Base-by-base conservation (phyloP, 352 stramenopile genomes). In the Phytophthora cajani region DNA sequence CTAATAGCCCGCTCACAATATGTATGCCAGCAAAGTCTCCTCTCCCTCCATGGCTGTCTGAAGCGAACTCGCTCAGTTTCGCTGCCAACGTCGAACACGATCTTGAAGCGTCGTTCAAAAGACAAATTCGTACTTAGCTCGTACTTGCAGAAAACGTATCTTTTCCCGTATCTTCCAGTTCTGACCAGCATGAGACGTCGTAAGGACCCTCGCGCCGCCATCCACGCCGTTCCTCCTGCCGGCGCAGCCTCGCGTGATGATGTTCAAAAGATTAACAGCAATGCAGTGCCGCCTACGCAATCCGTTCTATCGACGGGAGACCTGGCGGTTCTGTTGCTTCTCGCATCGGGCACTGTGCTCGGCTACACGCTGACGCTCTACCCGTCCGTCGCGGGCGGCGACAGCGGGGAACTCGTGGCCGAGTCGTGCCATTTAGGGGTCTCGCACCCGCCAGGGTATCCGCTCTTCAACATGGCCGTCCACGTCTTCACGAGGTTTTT, bases 361-460 rank as follows among this genome's bases (percentile, higher is more conserved):
- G 71, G 95, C 14, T 98, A 98, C 74, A 58, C 81, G 1, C 60
- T 75, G 56, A 98, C 93, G 17, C 64, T 94, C 27, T 97, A 94
- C 49, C 85, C 88, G 14, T 94, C 89, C 0, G 89, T 98, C 7
- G 88, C 89, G 14, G 94, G 95, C 7, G 95, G 93, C 17, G 94
- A 98, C 79, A 89, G 88, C 58, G 95, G 95, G 14, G 94, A 98
- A 60, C 79, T 99, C 1, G 89, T 99, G 33, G 93, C 95, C 42
- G 97, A 99, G 77, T 94, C 92, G 36, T 99, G 96, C 54, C 74
- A 90, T 19, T 81, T 99, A 4, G 97, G 97, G 5, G 88, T 97
- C 32, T 92, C 94, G 8, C 97, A 99, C 67, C 96, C 96, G 8
- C 96, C 96, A 2, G 96, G 96, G 1, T 99, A 99, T 69, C 96